These are phyloP conservation scores for Lasiosphaeria hispida DNA, from an alignment of 495 filamentous ascomycete species.

Conservation along the genomic window DNA sequence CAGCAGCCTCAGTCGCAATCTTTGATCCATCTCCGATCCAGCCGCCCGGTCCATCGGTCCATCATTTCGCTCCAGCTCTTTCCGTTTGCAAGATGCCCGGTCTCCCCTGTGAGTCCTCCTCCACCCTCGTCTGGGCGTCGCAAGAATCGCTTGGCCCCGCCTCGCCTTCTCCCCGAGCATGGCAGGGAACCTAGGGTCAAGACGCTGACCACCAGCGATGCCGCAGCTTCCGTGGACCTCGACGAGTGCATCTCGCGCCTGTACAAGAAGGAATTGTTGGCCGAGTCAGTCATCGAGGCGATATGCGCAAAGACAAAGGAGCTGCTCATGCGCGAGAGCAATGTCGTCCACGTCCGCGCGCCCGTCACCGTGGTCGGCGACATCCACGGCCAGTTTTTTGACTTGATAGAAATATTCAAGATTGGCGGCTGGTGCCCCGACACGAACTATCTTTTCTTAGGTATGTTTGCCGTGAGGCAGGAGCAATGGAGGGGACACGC, in stretches of 20 bases:
- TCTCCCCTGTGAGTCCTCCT: conserved; percentile 66
- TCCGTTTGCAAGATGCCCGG: conserved; percentile 68
- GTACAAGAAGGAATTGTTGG: conserved; percentile 92
- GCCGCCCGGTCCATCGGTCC: neutral
- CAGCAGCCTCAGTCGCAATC: conserved; percentile 19
- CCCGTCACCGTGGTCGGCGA: conserved; percentile 98
- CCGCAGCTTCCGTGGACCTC: conserved; percentile 85
- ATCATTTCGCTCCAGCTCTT: neutral
- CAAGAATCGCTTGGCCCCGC: neutral
- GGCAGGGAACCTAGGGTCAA: neutral
- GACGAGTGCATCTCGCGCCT: conserved; percentile 96
- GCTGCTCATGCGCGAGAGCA: conserved; percentile 98
- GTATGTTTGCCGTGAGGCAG: conserved; percentile 44
- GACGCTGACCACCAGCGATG: conserved; percentile 10
- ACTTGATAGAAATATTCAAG: conserved; percentile 98
- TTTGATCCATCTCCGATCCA: conserved; percentile 17
- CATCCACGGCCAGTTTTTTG: conserved; percentile 98
- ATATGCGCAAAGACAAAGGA: conserved; percentile 99
- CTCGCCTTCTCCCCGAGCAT: conserved; percentile 8
- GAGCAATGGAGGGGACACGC: neutral
- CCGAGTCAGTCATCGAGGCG: conserved; percentile 97
- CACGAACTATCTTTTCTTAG: conserved; percentile 96
- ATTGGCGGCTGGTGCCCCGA: conserved; percentile 96
- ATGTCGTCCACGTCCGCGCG: conserved; percentile 94
- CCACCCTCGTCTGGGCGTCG: too few species aligned